Percentiles rank a stretch among this genome's conserved stretches.
Evolutionary conservation across 2,329 filamentous ascomycete species (phyloP).

Genomic region (Curvularia lunata): DNA sequence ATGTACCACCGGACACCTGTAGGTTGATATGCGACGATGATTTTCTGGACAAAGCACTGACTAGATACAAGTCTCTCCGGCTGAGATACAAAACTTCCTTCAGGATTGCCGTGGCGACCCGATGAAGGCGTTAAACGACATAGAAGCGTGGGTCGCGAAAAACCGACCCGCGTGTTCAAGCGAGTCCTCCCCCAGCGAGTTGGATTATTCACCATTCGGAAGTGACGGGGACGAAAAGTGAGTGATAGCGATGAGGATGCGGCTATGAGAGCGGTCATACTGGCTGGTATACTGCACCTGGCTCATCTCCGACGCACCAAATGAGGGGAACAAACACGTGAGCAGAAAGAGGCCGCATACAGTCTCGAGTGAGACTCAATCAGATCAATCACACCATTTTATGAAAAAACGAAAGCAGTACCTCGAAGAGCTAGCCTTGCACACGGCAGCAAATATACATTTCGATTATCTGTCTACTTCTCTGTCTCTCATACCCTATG

Average conservation of each 20-base stretch:
- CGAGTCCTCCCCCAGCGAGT: not conserved
- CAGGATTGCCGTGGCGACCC: conserved; percentile 39
- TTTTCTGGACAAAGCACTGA: not conserved
- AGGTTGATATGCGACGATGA: not conserved
- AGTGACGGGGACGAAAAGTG: not conserved
- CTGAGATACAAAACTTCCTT: conserved; percentile 43
- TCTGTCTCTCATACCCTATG: not conserved
- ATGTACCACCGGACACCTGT: conserved; percentile 33
- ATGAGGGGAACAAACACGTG: not conserved
- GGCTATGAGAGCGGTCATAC: no score
- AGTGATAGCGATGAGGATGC: not conserved
- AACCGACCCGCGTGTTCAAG: not conserved
- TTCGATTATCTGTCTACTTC: not conserved
- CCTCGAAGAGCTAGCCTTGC: not conserved
- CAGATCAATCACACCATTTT: not conserved
- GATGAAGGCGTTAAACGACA: conserved; percentile 24
- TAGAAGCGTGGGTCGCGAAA: conserved; percentile 31
- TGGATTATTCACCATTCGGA: not conserved
- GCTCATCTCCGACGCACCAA: not conserved
- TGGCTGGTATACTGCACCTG: no score
- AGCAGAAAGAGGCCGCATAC: not conserved
- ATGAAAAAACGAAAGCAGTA: not conserved
- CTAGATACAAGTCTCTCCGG: conserved; percentile 28
- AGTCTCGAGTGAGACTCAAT: not conserved
- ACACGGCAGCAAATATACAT: not conserved